Evolutionary conservation across 1,284 basidiomycete genomes (phyloP).

Genomic region (Wallemia ichthyophaga): DNA sequence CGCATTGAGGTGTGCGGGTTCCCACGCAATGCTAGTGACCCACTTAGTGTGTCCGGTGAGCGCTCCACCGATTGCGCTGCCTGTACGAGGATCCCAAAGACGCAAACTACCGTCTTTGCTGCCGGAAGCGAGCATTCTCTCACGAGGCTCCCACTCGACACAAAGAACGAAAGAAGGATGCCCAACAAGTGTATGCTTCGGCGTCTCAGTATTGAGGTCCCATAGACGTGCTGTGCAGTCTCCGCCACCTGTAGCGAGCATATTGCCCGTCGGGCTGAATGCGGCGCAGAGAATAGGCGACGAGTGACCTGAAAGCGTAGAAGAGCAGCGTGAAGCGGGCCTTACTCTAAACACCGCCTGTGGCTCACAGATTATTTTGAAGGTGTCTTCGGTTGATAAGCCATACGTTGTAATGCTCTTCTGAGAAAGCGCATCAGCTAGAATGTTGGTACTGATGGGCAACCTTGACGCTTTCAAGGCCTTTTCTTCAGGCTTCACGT

Average conservation of each 20-base stretch:
- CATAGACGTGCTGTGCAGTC: slow-evolving; percentile 78
- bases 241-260: slow-evolving; percentile 79
- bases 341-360: slow-evolving; percentile 87
- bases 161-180: slow-evolving; percentile 90
- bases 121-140: slow-evolving; percentile 65
- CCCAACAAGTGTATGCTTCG: slow-evolving; percentile 56
- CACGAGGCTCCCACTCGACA: slow-evolving; percentile 84
- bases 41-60: slow-evolving; percentile 83
- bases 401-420: slow-evolving; percentile 7
- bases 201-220: slow-evolving; percentile 80
- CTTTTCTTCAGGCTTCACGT: background rate
- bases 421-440: slow-evolving; percentile 24
- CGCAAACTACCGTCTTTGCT: slow-evolving; percentile 67
- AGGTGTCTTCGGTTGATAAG: slow-evolving; percentile 59
- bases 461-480: slow-evolving; percentile 31
- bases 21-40: slow-evolving; percentile 89
- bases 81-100: slow-evolving; percentile 68
- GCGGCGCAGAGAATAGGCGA: slow-evolving; percentile 83
- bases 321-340: slow-evolving; percentile 72
- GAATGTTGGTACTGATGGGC: slow-evolving; percentile 45
- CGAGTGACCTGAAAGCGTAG: slow-evolving; percentile 60
- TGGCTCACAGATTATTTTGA: slow-evolving; percentile 62
- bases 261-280: slow-evolving; percentile 70
- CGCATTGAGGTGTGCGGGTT: slow-evolving; percentile 66
- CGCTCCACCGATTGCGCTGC: slow-evolving; percentile 51